Evolutionary conservation across 257 asterid species (phyloP).

Genomic region (Nemophila menziesii): DNA sequence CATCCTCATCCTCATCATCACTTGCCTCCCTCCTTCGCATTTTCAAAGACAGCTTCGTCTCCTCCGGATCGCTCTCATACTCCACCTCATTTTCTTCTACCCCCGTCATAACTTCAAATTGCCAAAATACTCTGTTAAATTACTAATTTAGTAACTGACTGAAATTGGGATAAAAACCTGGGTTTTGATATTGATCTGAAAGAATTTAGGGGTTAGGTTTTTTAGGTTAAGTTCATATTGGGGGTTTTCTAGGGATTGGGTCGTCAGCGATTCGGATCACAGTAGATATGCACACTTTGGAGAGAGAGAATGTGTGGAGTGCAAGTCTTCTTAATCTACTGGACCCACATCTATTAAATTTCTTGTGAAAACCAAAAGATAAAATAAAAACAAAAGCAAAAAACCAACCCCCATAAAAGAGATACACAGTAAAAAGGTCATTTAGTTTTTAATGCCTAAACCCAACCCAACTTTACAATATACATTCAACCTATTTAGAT

Average conservation of each 20-base stretch:
- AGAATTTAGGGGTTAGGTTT: slow-evolving; percentile 5
- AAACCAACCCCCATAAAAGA: too few relatives aligned
- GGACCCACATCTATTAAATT: not conserved
- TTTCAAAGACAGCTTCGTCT: slow-evolving; percentile 71
- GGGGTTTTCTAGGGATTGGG: not conserved
- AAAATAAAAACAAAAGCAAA: too few relatives aligned
- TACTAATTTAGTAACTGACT: not conserved
- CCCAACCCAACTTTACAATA: too few relatives aligned
- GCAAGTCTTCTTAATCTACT: not conserved
- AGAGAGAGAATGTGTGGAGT: not conserved
- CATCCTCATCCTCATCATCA: slow-evolving; percentile 86
- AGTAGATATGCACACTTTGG: not conserved
- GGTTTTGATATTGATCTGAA: not conserved
- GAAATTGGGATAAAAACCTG: slow-evolving; percentile 1
- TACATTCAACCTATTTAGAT: too few relatives aligned
- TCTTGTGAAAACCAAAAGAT: not conserved
- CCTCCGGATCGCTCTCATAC: slow-evolving; percentile 97
- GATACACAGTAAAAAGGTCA: too few relatives aligned
- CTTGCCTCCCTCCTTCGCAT: slow-evolving; percentile 88
- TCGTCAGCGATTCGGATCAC: too few relatives aligned
- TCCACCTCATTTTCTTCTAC: slow-evolving; percentile 32
- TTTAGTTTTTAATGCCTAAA: too few relatives aligned
- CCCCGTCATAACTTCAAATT: slow-evolving; percentile 32
- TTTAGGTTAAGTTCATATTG: not conserved
- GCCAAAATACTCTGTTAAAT: too few relatives aligned